A percentile compares a stretch with the other conserved stretches of the same genome.
Evolutionary conservation across 192 early-diverging fungal genomes (phyloP).

Genomic region (Gaertneriomyces sp.): DNA sequence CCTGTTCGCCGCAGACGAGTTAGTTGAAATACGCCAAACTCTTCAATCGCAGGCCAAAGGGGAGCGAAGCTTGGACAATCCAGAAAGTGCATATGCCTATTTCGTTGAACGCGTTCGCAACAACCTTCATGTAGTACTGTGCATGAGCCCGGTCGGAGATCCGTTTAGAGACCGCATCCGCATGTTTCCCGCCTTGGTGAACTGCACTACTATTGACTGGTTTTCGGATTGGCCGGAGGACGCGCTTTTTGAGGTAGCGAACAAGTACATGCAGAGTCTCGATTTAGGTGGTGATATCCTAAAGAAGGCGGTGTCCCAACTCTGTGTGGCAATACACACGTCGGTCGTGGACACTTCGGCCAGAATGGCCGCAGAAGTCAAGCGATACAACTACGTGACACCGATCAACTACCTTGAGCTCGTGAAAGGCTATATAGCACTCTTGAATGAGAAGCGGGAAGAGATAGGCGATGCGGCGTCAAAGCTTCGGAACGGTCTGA

Average conservation of each 20-base stretch:
- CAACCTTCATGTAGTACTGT: slow-evolving; percentile 55
- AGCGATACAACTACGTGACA: slow-evolving; percentile 58
- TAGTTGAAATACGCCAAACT: slow-evolving; percentile 45
- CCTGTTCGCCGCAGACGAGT: slow-evolving; percentile 49
- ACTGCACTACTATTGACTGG: slow-evolving; percentile 60
- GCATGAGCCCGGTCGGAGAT: slow-evolving; percentile 61
- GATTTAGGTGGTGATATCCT: slow-evolving; percentile 48
- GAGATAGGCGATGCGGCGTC: slow-evolving; percentile 50
- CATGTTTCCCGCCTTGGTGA: slow-evolving; percentile 57
- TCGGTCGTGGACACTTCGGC: slow-evolving; percentile 54
- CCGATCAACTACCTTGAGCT: slow-evolving; percentile 62
- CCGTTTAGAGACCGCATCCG: slow-evolving; percentile 53
- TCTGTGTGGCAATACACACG: slow-evolving; percentile 55
- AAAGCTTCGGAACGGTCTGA: slow-evolving; percentile 57
- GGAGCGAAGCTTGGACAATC: slow-evolving; percentile 27
- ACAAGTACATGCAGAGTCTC: slow-evolving; percentile 48
- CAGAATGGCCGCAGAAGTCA: slow-evolving; percentile 49
- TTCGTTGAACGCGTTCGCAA: slow-evolving; percentile 55
- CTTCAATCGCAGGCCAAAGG: slow-evolving; percentile 35
- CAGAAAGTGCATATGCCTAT: slow-evolving; percentile 39
- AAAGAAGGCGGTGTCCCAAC: slow-evolving; percentile 46
- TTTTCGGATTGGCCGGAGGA: slow-evolving; percentile 63
- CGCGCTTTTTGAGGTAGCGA: slow-evolving; percentile 51
- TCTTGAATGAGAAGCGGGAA: slow-evolving; percentile 52
- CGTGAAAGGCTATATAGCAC: slow-evolving; percentile 51